These are phyloP conservation scores for Talaromyces sp. DNA, from an alignment of 2,329 filamentous ascomycete species.

Conservation along the genomic window DNA sequence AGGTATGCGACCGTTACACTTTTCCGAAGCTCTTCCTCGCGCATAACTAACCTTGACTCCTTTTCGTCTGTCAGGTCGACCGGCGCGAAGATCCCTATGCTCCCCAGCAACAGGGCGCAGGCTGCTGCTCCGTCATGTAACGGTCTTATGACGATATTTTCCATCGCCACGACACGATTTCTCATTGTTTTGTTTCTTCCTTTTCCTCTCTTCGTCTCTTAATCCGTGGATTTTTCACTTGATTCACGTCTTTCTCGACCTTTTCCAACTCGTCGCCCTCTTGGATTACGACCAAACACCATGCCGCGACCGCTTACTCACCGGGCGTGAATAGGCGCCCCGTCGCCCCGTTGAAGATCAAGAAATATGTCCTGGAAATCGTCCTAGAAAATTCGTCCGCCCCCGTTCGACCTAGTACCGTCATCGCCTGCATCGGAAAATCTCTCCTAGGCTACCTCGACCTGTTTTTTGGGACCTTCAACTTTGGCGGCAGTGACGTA, in stretches of 20 bases:
- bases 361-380: no score
- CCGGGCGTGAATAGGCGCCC: constrained; percentile 21
- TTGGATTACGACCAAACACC: constrained; percentile 13
- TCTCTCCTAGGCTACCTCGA: neutral
- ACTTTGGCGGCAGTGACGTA: neutral
- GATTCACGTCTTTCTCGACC: constrained; percentile 19
- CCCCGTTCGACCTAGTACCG: neutral
- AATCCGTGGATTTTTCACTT: constrained; percentile 24
- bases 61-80: constrained; percentile 63
- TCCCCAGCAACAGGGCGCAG: constrained; percentile 78
- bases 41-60: constrained; percentile 16
- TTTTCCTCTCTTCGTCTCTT: constrained; percentile 11
- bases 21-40: constrained; percentile 11
- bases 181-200: constrained; percentile 8
- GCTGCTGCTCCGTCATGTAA: constrained; percentile 96
- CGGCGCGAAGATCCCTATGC: constrained; percentile 98
- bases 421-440: constrained; percentile 7
- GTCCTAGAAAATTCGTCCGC: no score
- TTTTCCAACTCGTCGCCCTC: neutral
- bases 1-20: constrained; percentile 50
- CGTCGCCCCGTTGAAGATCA: constrained; percentile 5
- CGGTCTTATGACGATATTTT: constrained; percentile 32
- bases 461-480: neutral
- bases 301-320: constrained; percentile 19
- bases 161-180: constrained; percentile 27